Evolutionary conservation across 2,329 filamentous ascomycete species (phyloP).

Genomic region (Scleromitrula shiraiana): DNA sequence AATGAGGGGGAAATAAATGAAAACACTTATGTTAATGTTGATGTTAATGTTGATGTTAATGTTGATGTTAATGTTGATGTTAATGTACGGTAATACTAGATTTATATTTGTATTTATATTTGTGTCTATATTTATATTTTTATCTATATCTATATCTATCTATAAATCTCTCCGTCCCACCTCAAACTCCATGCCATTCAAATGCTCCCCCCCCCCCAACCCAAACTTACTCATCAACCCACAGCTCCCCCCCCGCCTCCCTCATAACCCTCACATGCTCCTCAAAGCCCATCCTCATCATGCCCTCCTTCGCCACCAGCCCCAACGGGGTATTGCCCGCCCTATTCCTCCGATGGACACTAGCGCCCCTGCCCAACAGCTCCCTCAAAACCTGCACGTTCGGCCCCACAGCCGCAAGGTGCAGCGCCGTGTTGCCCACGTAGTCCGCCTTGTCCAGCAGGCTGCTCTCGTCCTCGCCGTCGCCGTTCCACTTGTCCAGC

Average conservation of each 20-base stretch:
- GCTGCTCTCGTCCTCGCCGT: too few species aligned
- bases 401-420: slow-evolving; percentile 35
- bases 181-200: neutral
- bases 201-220: neutral
- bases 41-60: too few species aligned
- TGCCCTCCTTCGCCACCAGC: slow-evolving; percentile 51
- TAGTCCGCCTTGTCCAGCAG: slow-evolving; percentile 32
- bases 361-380: slow-evolving; percentile 49
- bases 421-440: slow-evolving; percentile 33
- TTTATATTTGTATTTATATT: too few species aligned
- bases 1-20: too few species aligned
- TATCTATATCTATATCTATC: neutral
- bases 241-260: slow-evolving; percentile 53
- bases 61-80: too few species aligned
- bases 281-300: slow-evolving; percentile 45
- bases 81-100: too few species aligned
- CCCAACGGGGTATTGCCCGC: slow-evolving; percentile 60
- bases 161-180: neutral
- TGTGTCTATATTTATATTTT: too few species aligned
- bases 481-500: slow-evolving; percentile 23
- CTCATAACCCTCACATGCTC: slow-evolving; percentile 47
- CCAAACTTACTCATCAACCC: slow-evolving; percentile 38
- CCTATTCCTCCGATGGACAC: slow-evolving; percentile 57
- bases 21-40: too few species aligned
- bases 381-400: slow-evolving; percentile 48